Percentiles rank a stretch among this genome's conserved stretches.
phyloP scores from a whole-genome alignment of 2,329 filamentous ascomycete genomes.

The Fusarium oligoseptatum region DNA sequence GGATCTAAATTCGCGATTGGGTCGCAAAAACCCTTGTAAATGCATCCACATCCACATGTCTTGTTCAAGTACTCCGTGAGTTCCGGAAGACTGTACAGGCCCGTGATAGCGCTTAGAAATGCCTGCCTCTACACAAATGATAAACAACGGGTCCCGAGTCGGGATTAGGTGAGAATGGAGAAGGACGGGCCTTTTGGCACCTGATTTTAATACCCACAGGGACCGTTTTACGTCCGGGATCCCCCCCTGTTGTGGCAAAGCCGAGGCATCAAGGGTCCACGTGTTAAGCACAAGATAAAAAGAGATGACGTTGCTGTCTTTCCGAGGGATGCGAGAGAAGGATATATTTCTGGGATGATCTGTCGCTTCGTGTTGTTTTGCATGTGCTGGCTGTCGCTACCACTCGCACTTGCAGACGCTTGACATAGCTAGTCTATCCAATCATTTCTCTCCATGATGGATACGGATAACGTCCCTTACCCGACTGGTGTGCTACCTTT shows the following conservation, averaged over 20 bases:
- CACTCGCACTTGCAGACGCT: background rate
- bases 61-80: background rate
- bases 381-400: background rate
- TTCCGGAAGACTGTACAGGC: background rate
- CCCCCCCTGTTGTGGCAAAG: background rate
- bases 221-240: background rate
- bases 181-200: background rate
- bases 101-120: background rate
- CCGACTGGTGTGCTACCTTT: constrained; percentile 62
- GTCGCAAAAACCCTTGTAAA: background rate
- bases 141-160: background rate
- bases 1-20: background rate
- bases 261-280: background rate
- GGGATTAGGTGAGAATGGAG: background rate
- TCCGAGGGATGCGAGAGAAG: background rate
- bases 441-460: background rate
- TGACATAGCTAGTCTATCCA: background rate
- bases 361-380: background rate
- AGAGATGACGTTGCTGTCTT: background rate
- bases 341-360: background rate
- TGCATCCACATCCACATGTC: too few species aligned
- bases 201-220: background rate
- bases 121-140: background rate
- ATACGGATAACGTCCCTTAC: constrained; percentile 8
- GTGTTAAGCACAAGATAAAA: background rate